Base-by-base conservation (phyloP, 768 basidiomycete species). In the Mycena alexandri region DNA sequence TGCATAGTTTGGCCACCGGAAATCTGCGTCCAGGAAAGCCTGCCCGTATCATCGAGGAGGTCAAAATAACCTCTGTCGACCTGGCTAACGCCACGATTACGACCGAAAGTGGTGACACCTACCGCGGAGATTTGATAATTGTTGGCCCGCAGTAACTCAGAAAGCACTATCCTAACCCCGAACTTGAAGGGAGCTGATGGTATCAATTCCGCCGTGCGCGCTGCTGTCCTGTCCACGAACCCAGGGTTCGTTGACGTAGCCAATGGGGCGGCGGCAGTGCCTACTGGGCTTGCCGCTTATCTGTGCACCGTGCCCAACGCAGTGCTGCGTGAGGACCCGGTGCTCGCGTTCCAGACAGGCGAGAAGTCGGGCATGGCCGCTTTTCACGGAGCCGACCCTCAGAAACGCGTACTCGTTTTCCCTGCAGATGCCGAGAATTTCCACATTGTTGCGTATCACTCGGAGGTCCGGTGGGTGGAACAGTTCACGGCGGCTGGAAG, bases 171-270 rank as follows among this genome's bases (percentile, higher is more conserved):
- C n/a, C 68, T 54, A 34, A 69, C 44, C 14, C 22, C 14, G 25
- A 9, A 22, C 34, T 42, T 38, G 9, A n/a, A 69, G 68, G 69
- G 69, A 38, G 65, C 69, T 17, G 69, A 70, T 22, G 69, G 69
- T 2, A 67, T 70, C n/a, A 70, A 70, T 50, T 70, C 69, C 47
- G 59, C 64, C 12, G 62, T 70, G 11, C 65, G 69, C 51, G 61
- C 56, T 16, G 69, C 69, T 21, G 60, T 67, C n/a, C 14, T 67
- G 25, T 67, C 66, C 1, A 50, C 51, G 5, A 54, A 36, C 25
- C 29, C 53, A 14, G 66, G 66, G 41, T 50, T 54, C 29, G 34
- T 67, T 25, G 50, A 61, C 21, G 61, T 59, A 24, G 55, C 19
- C 12, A 16, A 21, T 47, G 61, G 60, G 19, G 46, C 60, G 16